Evolutionary conservation across 306 rosid genomes (phyloP).

Genomic region (Carpinus fangiana): DNA sequence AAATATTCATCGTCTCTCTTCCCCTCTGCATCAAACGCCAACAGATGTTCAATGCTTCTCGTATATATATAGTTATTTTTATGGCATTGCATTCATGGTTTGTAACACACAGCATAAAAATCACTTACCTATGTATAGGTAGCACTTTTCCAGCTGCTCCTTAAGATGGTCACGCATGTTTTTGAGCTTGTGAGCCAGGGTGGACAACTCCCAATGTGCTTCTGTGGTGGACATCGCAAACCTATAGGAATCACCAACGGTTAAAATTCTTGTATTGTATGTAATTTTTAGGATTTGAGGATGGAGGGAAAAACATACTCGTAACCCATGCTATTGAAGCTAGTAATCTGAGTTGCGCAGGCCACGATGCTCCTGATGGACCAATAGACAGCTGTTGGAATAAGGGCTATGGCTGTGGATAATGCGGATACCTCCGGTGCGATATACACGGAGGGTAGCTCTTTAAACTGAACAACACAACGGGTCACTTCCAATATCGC

Average conservation of each 20-base stretch:
- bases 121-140: slow-evolving; percentile 43
- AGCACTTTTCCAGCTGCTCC: slow-evolving; percentile 42
- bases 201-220: slow-evolving; percentile 62
- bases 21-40: slow-evolving; percentile 38
- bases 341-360: slow-evolving; percentile 45
- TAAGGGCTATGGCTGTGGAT: slow-evolving; percentile 30
- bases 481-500: slow-evolving; percentile 44
- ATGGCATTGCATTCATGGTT: not conserved
- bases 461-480: slow-evolving; percentile 40
- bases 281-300: not conserved
- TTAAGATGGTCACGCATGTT: slow-evolving; percentile 53
- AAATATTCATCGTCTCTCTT: slow-evolving; percentile 50
- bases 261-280: too few relatives aligned
- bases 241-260: slow-evolving; percentile 35
- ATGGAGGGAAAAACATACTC: slow-evolving; percentile 38
- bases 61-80: too few relatives aligned
- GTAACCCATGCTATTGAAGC: slow-evolving; percentile 46
- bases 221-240: slow-evolving; percentile 47
- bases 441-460: slow-evolving; percentile 38
- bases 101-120: not conserved
- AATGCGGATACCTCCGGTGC: slow-evolving; percentile 35
- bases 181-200: slow-evolving; percentile 60
- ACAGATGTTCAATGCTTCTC: not conserved
- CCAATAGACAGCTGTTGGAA: slow-evolving; percentile 52
- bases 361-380: slow-evolving; percentile 39